phyloP scores from a whole-genome alignment of 139 green algal genomes.

The Tetradesmus obliquus region DNA sequence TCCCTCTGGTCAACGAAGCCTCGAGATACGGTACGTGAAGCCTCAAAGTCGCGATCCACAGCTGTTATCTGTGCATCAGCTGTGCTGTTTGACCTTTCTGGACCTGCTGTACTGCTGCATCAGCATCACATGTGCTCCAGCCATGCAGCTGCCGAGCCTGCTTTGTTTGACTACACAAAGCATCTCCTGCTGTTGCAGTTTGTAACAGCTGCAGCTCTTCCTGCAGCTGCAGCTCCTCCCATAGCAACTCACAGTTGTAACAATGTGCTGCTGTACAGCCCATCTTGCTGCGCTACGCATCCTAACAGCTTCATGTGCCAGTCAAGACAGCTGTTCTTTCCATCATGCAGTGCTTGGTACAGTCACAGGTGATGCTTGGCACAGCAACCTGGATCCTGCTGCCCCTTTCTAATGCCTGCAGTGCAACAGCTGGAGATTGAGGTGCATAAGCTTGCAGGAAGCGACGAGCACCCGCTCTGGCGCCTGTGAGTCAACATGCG shows the following conservation, averaged over 20 bases:
- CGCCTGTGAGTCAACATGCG: conserved; percentile 31
- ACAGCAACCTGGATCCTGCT: background rate
- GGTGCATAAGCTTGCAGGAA: background rate
- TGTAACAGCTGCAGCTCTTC: background rate
- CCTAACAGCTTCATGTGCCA: too few relatives aligned
- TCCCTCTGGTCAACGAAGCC: conserved; percentile 52
- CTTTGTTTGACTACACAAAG: background rate
- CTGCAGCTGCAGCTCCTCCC: background rate
- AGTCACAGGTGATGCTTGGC: too few relatives aligned
- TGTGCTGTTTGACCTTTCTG: background rate
- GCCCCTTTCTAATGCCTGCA: background rate
- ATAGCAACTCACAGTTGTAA: background rate
- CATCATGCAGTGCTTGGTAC: too few relatives aligned
- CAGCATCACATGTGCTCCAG: background rate
- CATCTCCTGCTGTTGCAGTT: background rate
- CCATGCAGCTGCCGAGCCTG: background rate
- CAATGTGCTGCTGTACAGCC: background rate
- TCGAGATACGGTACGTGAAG: conserved; percentile 32
- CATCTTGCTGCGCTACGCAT: too few relatives aligned
- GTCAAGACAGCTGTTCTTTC: too few relatives aligned
- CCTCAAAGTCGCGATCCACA: background rate
- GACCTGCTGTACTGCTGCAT: background rate
- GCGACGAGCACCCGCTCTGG: conserved; percentile 44
- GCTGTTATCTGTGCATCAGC: background rate
- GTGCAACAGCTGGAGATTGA: conserved; percentile 54